A percentile compares a stretch with the other conserved stretches of the same genome.
These are phyloP conservation scores for Schizochytrium sp. DNA, from an alignment of 108 stramenopile species.

Conservation along the genomic window DNA sequence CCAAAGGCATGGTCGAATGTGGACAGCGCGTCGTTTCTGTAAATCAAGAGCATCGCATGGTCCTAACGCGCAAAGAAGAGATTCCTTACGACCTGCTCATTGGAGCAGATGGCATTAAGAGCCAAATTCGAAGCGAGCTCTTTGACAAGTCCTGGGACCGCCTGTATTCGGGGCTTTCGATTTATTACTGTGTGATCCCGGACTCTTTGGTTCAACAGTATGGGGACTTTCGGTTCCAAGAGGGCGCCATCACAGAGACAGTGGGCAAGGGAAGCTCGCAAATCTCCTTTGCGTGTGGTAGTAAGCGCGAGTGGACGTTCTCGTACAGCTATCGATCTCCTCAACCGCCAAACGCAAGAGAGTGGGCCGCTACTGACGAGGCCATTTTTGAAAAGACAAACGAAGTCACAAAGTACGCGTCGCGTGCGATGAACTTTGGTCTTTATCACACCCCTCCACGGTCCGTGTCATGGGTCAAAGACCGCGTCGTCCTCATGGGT, in stretches of 20 bases:
- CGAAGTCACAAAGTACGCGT: constrained; percentile 26
- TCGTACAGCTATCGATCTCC: not conserved
- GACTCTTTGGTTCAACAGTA: not conserved
- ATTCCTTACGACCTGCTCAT: constrained; percentile 35
- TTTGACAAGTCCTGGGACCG: not conserved
- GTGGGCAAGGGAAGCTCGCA: not conserved
- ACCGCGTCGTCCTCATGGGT: constrained; percentile 52
- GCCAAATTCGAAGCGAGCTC: not conserved
- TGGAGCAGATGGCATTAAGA: constrained; percentile 37
- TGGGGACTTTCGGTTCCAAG: not conserved
- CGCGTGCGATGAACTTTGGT: constrained; percentile 33
- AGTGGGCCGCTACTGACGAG: constrained; percentile 10
- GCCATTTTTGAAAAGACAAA: not conserved
- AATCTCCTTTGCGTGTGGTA: not conserved
- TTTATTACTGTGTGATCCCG: not conserved
- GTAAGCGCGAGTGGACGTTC: not conserved
- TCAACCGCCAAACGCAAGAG: not conserved
- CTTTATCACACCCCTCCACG: constrained; percentile 34
- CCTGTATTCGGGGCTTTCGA: not conserved
- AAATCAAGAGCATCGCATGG: not conserved
- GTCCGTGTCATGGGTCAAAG: constrained; percentile 26
- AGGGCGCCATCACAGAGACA: not conserved
- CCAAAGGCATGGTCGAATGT: constrained; percentile 25
- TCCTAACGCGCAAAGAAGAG: not conserved
- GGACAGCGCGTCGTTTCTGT: not conserved